Base-by-base conservation (phyloP, 129 eudicot species). In the Tagetes erecta region DNA sequence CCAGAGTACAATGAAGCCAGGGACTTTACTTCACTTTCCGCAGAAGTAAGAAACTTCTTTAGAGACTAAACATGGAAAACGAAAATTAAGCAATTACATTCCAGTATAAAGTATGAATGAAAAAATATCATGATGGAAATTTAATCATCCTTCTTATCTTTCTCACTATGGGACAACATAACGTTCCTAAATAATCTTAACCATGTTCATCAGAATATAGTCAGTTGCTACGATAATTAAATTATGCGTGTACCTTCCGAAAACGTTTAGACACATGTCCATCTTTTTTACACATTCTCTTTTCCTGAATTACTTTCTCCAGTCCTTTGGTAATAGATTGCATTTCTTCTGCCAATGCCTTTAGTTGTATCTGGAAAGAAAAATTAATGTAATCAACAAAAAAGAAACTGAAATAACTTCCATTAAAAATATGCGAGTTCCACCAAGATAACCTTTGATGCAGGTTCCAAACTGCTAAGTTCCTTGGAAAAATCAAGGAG, bases 271-370 rank as follows among this genome's bases (percentile, higher is more conserved):
- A 93, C 70, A 81, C 77, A 4, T 89, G 91, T 39, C 98, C 98
- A 84, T 93, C 98, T 77, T 76, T 84, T 80, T 90, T 96, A 47
- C 95, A 87, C 85, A 81, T 38, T 76, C 88, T 81, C 82, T 86
- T 80, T 81, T 93, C 98, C 64, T 81, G 97, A 72, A 86, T 80
- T 66, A 93, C 86, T 81, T 84, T 86, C 78, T 90, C 98, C 36
- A 93, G 86, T 56, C 98, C 98, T 83, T 86, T 93, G 79, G 75
- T 84, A 67, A 93, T 80, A 35, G 91, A 81, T 81, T 86, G 98
- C 96, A 90, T 93, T 67, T 93, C 96, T 84, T 93, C 98, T 31
- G 96, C 97, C 82, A 93, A 76, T 57, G 66, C 78, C 76, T 84
- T 89, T 52, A 93, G 68, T 84, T 84, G 98, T 52, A 93, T 80